Evolutionary conservation across 176 grass and related monocot species (phyloP), one percentile per base, ranked within the genome.

Genomic region (Saccharum officinarum): DNA sequence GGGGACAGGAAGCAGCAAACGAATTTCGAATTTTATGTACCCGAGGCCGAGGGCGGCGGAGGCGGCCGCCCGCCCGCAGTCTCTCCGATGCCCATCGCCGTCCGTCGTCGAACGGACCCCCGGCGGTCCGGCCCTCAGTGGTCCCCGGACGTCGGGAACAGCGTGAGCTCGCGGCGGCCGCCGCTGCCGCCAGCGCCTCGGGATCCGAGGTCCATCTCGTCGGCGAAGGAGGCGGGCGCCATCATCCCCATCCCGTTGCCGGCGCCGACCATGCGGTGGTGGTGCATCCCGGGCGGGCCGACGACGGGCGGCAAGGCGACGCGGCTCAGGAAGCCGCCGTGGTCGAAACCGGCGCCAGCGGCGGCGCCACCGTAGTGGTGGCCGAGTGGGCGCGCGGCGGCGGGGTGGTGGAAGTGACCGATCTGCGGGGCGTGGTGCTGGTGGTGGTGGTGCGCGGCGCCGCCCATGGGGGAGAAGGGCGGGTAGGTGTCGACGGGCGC

Each of bases 61-160:
- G 15, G 52, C 52, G 47, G 14, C 7, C 52, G 54, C 7, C 54
- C 52, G 25, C 45, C 74, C 36, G 25, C 31, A 39, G 63, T 18
- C 31, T 1, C 73, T 68, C 79, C 73, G 80, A 83, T 79, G 80
- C 61, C 60, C 45, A 23, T 79, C 30, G 47, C 80, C 80, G 80
- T 60, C 80, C 55, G 55, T 15, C 3, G 47, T 50, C 47, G 52
- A 1, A 8, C 18, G 18, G 59, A 36, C 41, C 12, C n/a, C 23
- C 14, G 22, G 3, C 10, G 65, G 26, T 4, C 6, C n/a, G 55
- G 54, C 54, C 5, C 60, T 95, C 79, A 95, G 85, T 87, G 92
- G 75, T 97, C 92, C 36, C 92, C 90, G 30, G 91, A 85, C 38
- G 92, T 94, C 22, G 95, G 95, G 81, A 97, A 97, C 41, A 97